Evolutionary conservation across 352 stramenopile genomes (phyloP).

Genomic region (Phytopythium kandeliae): DNA sequence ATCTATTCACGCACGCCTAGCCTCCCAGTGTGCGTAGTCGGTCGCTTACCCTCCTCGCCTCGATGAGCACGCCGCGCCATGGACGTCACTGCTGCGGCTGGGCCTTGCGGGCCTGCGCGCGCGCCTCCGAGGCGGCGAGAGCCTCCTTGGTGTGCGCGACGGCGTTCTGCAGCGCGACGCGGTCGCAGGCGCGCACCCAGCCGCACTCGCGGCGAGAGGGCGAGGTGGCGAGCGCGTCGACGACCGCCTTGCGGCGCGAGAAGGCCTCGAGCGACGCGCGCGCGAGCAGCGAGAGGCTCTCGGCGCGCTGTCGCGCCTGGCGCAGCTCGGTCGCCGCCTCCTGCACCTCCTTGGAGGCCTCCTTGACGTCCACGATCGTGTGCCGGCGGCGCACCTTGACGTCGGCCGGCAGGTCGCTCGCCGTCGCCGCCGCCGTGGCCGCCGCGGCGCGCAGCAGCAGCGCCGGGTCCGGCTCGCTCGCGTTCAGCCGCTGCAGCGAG

Average conservation of each 20-base stretch:
- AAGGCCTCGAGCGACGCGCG: constrained; percentile 63
- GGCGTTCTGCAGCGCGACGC: constrained; percentile 54
- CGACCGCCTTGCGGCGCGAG: constrained; percentile 16
- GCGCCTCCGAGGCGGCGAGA: constrained; percentile 20
- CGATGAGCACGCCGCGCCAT: too few relatives aligned
- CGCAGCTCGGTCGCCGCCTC: constrained; percentile 66
- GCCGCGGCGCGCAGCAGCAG: constrained; percentile 37
- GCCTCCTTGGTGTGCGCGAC: constrained; percentile 64
- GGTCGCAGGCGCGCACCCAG: constrained; percentile 66
- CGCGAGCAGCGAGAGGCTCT: constrained; percentile 70
- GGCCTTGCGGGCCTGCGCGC: constrained; percentile 3
- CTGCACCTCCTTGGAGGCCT: constrained; percentile 63
- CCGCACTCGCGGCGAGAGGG: constrained; percentile 17
- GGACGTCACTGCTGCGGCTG: constrained; percentile 1
- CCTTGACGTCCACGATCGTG: constrained; percentile 76
- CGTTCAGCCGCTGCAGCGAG: constrained; percentile 62
- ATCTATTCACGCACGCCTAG: too few relatives aligned
- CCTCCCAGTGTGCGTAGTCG: too few relatives aligned
- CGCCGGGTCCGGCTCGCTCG: constrained; percentile 51
- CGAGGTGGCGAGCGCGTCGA: not conserved
- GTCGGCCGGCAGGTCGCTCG: constrained; percentile 23
- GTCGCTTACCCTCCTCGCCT: not conserved
- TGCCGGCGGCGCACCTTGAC: constrained; percentile 61
- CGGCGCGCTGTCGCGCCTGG: constrained; percentile 62
- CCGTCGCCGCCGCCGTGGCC: constrained; percentile 22